These are phyloP conservation scores for Candida glucosophila DNA, from an alignment of 1,139 yeast genomes.

Conservation along the genomic window DNA sequence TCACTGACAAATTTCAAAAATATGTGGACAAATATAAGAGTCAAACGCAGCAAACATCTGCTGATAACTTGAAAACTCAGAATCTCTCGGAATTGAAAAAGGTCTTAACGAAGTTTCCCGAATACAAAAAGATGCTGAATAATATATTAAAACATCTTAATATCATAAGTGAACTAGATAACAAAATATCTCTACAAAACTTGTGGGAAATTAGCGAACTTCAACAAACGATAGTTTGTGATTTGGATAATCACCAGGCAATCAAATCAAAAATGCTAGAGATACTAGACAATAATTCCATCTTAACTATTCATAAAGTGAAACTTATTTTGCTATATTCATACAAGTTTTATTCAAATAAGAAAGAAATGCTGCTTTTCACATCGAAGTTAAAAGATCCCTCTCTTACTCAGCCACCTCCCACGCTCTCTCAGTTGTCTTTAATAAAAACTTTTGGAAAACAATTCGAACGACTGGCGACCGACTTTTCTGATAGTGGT, in stretches of 20 bases:
- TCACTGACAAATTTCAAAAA: slow-evolving; percentile 80
- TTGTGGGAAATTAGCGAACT: slow-evolving; percentile 85
- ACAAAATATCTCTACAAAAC: slow-evolving; percentile 48
- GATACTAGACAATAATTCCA: slow-evolving; percentile 15
- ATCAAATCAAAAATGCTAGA: slow-evolving; percentile 19
- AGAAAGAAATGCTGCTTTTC: slow-evolving; percentile 16
- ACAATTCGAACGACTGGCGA: slow-evolving; percentile 9
- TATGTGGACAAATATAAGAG: slow-evolving; percentile 78
- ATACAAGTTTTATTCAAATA: slow-evolving; percentile 42
- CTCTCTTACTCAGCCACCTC: slow-evolving; percentile 17
- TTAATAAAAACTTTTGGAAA: slow-evolving; percentile 24
- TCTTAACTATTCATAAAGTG: slow-evolving; percentile 25
- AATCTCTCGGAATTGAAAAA: slow-evolving; percentile 83
- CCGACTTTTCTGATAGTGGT: slow-evolving; percentile 7
- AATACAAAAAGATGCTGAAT: slow-evolving; percentile 76
- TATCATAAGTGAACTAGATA: slow-evolving; percentile 76
- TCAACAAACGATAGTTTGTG: slow-evolving; percentile 78
- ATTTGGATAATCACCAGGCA: slow-evolving; percentile 28
- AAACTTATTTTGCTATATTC: slow-evolving; percentile 64
- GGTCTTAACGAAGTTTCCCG: slow-evolving; percentile 88
- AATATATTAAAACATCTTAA: slow-evolving; percentile 94
- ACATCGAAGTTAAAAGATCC: slow-evolving; percentile 22
- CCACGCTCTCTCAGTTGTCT: slow-evolving; percentile 25
- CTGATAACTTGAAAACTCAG: slow-evolving; percentile 49
- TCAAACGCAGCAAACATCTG: slow-evolving; percentile 63